phyloP scores from a whole-genome alignment of 495 filamentous ascomycete genomes.

The Penicillium atrosanguineum region DNA sequence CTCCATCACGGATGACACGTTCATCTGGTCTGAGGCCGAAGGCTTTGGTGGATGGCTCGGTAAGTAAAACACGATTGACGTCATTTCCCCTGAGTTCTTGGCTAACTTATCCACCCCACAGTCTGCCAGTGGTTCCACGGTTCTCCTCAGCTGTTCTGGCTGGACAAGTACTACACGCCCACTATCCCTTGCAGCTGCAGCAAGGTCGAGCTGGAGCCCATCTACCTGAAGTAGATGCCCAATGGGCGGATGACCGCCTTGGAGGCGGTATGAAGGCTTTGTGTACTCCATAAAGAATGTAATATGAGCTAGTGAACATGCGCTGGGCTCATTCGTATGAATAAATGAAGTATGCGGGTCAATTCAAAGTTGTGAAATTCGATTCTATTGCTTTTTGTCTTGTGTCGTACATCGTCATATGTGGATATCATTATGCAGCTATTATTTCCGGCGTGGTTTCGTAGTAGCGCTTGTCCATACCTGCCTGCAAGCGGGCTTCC shows the following conservation, averaged over 20 bases:
- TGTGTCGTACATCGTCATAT: constrained; percentile 16
- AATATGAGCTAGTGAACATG: neutral
- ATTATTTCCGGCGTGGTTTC: constrained; percentile 21
- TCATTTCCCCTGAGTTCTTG: neutral
- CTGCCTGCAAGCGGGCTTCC: constrained; percentile 47
- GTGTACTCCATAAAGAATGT: neutral
- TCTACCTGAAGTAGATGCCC: constrained; percentile 16
- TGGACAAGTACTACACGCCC: constrained; percentile 27
- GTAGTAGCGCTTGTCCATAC: constrained; percentile 50
- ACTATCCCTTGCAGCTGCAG: constrained; percentile 45
- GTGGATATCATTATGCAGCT: constrained; percentile 10
- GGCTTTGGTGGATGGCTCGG: constrained; percentile 54
- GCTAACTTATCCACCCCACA: constrained; percentile 14
- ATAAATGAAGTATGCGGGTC: neutral
- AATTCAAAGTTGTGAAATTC: neutral
- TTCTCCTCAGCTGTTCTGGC: constrained; percentile 53
- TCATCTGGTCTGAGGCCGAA: constrained; percentile 36
- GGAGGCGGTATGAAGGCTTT: neutral
- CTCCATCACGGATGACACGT: constrained; percentile 32
- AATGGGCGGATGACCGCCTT: no score
- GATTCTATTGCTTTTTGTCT: neutral
- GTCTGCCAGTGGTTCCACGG: constrained; percentile 57
- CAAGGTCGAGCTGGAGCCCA: constrained; percentile 35
- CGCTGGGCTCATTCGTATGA: neutral
- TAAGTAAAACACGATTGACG: constrained; percentile 25